A percentile compares a stretch with the other conserved stretches of the same genome.
These are phyloP conservation scores for Lentithecium fluviatile DNA, from an alignment of 495 filamentous ascomycete species.

Conservation along the genomic window DNA sequence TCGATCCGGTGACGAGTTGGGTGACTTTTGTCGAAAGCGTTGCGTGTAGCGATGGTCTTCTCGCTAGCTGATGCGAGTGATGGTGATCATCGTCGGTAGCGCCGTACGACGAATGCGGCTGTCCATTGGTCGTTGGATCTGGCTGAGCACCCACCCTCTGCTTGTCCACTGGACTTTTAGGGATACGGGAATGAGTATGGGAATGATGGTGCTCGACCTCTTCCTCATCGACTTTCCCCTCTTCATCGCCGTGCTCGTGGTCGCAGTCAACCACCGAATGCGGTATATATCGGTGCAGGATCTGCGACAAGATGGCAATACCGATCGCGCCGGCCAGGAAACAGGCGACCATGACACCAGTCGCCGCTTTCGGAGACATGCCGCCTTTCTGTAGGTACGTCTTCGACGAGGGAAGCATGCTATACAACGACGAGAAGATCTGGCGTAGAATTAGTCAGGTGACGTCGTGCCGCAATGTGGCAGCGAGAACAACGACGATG, in stretches of 20 bases:
- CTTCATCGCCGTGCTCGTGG: slow-evolving; percentile 67
- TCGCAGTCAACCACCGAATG: slow-evolving; percentile 94
- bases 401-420: slow-evolving; percentile 85
- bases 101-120: slow-evolving; percentile 26
- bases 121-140: neutral
- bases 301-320: slow-evolving; percentile 74
- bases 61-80: neutral
- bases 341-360: slow-evolving; percentile 69
- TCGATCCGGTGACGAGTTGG: slow-evolving; percentile 26
- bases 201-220: slow-evolving; percentile 17
- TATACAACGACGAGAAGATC: slow-evolving; percentile 92
- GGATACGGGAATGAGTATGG: neutral
- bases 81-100: slow-evolving; percentile 9
- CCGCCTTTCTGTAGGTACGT: slow-evolving; percentile 69
- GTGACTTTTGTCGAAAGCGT: slow-evolving; percentile 11
- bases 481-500: slow-evolving; percentile 17
- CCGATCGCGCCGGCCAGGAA: slow-evolving; percentile 82
- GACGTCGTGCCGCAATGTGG: neutral
- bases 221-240: slow-evolving; percentile 17
- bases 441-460: slow-evolving; percentile 40
- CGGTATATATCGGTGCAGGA: slow-evolving; percentile 80
- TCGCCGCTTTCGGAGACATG: slow-evolving; percentile 62
- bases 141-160: neutral
- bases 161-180: slow-evolving; percentile 5
- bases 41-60: slow-evolving; percentile 46